These are phyloP conservation scores for Myxozyma vanderwaltii DNA, from an alignment of 805 yeast species.

Conservation along the genomic window DNA sequence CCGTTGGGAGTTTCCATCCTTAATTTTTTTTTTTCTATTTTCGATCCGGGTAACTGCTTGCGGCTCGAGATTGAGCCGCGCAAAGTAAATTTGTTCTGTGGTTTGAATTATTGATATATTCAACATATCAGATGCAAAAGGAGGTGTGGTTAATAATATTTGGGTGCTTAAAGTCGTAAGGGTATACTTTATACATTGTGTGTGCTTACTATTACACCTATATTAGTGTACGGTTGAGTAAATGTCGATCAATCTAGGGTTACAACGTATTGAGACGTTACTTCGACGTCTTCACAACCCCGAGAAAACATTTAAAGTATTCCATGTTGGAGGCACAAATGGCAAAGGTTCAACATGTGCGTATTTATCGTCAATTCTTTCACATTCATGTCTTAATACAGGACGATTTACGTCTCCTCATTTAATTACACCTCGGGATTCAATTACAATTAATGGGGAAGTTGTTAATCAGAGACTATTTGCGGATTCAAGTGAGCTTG, in stretches of 20 bases:
- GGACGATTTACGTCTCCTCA: conserved; percentile 94
- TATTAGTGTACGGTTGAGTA: background rate
- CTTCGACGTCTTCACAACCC: conserved; percentile 54
- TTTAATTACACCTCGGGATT: conserved; percentile 69
- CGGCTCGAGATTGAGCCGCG: conserved; percentile 6
- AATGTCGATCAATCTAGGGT: conserved; percentile 57
- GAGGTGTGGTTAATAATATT: too few species aligned
- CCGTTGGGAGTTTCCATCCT: conserved; percentile 8
- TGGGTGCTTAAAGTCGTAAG: too few species aligned
- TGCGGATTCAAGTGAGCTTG: conserved; percentile 47
- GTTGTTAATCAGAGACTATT: conserved; percentile 57
- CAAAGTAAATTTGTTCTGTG: too few species aligned
- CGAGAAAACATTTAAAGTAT: conserved; percentile 59
- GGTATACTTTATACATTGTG: background rate
- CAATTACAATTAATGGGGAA: conserved; percentile 64
- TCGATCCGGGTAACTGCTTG: conserved; percentile 9
- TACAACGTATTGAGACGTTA: conserved; percentile 53
- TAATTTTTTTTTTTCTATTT: too few species aligned
- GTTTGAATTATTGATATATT: too few species aligned
- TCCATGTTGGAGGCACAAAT: conserved; percentile 96
- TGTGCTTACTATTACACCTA: background rate
- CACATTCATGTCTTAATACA: conserved; percentile 50
- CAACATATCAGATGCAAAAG: too few species aligned
- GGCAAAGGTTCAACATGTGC: conserved; percentile 95
- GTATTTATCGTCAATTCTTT: conserved; percentile 67